Conservation (phyloP, 2,329 filamentous ascomycete species). For the Talaromyces sp. region DNA sequence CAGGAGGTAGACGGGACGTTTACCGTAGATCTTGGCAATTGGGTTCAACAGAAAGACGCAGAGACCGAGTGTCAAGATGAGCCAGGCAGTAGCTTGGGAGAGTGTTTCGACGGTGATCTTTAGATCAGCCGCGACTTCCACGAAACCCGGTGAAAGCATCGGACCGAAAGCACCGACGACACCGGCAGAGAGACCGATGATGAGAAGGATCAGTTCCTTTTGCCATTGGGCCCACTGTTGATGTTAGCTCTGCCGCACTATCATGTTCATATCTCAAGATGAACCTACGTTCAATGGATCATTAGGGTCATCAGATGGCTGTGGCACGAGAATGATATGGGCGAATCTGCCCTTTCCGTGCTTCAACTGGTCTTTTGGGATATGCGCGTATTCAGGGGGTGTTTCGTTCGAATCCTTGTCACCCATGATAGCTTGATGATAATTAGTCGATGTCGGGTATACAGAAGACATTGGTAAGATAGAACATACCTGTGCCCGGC, state of each 20-base stretch:
- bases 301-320: conserved; percentile 14
- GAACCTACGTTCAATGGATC: conserved; percentile 17
- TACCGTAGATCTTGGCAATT: conserved; percentile 17
- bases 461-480: too few species aligned
- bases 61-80: conserved; percentile 14
- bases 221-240: conserved; percentile 18
- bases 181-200: conserved; percentile 18
- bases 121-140: conserved; percentile 8
- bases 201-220: conserved; percentile 18
- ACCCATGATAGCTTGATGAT: conserved; percentile 1
- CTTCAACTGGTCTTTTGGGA: conserved; percentile 12
- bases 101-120: conserved; percentile 16
- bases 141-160: conserved; percentile 19
- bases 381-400: conserved; percentile 12
- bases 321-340: conserved; percentile 17
- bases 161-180: conserved; percentile 18
- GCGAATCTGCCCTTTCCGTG: conserved; percentile 14
- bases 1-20: conserved; percentile 15
- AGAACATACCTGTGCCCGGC: conserved; percentile 17
- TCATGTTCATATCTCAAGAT: background rate
- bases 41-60: conserved; percentile 17
- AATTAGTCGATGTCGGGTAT: too few species aligned
- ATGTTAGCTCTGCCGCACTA: background rate
- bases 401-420: conserved; percentile 2
- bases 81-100: conserved; percentile 16